phyloP scores from a whole-genome alignment of 176 grass and related monocot species.

The Carex cristatella region DNA sequence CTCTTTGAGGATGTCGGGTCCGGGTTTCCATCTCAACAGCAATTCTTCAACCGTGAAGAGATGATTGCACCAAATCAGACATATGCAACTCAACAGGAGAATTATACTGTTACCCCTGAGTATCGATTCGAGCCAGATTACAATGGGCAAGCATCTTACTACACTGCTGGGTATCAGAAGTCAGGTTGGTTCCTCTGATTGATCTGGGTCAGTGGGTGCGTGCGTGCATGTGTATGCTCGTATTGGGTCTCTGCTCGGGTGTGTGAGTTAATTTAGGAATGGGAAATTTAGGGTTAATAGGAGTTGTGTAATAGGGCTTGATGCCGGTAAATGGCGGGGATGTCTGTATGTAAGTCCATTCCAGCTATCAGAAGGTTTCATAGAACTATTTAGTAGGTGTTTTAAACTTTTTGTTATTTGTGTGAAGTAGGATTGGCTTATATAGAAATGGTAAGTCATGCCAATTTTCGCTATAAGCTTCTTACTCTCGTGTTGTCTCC shows the following conservation, averaged over 20 bases:
- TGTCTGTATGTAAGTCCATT: constrained; percentile 1
- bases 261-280: background rate
- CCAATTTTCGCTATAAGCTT: constrained; percentile 18
- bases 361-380: constrained; percentile 5
- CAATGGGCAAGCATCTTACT: constrained; percentile 38
- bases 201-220: constrained; percentile 18
- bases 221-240: constrained; percentile 13
- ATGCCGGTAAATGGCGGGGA: constrained; percentile 1
- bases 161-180: constrained; percentile 39
- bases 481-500: background rate
- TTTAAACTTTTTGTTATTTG: background rate
- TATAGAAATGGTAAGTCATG: constrained; percentile 7
- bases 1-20: constrained; percentile 52
- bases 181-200: constrained; percentile 64
- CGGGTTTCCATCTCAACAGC: constrained; percentile 27
- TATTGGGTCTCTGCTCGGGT: constrained; percentile 32
- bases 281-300: background rate
- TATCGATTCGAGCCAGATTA: constrained; percentile 50
- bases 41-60: constrained; percentile 48
- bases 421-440: constrained; percentile 9
- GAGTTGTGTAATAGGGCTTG: background rate
- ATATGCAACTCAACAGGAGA: constrained; percentile 16
- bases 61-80: constrained; percentile 37
- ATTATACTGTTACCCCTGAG: constrained; percentile 13
- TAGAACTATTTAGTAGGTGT: constrained; percentile 20